These are phyloP conservation scores for Silybum marianum DNA, from an alignment of 129 eudicot species.

Conservation along the genomic window DNA sequence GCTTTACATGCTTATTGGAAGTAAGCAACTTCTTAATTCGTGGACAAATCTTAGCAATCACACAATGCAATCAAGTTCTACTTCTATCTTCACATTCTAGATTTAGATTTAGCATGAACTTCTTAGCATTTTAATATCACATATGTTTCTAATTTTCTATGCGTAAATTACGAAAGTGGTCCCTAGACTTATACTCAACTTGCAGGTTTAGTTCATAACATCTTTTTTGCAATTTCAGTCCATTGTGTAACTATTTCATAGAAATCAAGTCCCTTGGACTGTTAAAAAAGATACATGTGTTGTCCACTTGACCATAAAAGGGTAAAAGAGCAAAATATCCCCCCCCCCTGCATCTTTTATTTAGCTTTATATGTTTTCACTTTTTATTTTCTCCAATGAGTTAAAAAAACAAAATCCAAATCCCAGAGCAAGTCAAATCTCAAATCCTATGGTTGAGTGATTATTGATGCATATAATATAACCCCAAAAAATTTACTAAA, in stretches of 20 bases:
- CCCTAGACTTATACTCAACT: too few relatives aligned
- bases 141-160: too few relatives aligned
- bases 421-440: background rate
- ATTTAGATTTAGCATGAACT: background rate
- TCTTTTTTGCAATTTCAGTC: too few relatives aligned
- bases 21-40: conserved; percentile 40
- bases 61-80: background rate
- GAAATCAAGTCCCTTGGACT: background rate
- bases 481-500: background rate
- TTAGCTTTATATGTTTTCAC: too few relatives aligned
- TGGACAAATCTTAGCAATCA: background rate
- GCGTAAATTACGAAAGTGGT: background rate
- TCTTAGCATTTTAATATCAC: background rate
- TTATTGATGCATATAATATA: background rate
- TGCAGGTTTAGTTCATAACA: too few relatives aligned
- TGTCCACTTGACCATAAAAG: conserved; percentile 6
- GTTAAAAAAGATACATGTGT: conserved; percentile 1
- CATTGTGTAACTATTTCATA: background rate
- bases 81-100: background rate
- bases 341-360: too few relatives aligned
- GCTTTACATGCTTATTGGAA: conserved; percentile 51
- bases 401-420: too few relatives aligned
- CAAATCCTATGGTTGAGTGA: background rate
- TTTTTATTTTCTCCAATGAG: too few relatives aligned
- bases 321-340: background rate